Evolutionary conservation across 441 rosid species (phyloP).

Genomic region (Gossypium aridum): DNA sequence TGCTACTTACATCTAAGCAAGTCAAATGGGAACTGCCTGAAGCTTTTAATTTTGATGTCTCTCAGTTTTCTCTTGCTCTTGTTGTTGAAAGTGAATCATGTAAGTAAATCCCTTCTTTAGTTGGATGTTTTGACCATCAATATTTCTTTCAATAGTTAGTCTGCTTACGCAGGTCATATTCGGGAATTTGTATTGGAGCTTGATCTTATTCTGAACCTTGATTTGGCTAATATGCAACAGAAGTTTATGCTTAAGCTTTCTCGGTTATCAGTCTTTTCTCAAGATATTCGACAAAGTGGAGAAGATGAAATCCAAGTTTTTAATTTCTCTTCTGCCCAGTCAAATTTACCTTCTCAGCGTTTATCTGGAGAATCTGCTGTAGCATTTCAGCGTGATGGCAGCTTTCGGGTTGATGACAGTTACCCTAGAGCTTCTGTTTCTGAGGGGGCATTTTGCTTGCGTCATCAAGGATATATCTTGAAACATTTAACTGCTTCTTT

Average conservation of each 20-base stretch:
- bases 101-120: conserved; percentile 29
- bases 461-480: conserved; percentile 53
- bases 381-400: conserved; percentile 29
- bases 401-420: conserved; percentile 34
- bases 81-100: conserved; percentile 56
- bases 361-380: conserved; percentile 31
- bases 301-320: conserved; percentile 47
- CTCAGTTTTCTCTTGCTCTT: conserved; percentile 57
- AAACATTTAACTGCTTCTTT: conserved; percentile 47
- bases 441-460: conserved; percentile 24
- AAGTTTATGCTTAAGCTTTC: conserved; percentile 56
- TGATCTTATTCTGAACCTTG: conserved; percentile 49
- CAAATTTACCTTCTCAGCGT: conserved; percentile 36
- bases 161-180: conserved; percentile 48
- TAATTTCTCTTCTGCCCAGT: conserved; percentile 43
- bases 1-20: conserved; percentile 23
- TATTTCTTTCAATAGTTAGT: conserved; percentile 18
- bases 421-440: conserved; percentile 26
- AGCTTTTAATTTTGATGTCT: conserved; percentile 37
- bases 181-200: conserved; percentile 59
- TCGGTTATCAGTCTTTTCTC: conserved; percentile 62
- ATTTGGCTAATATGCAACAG: conserved; percentile 32
- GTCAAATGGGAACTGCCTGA: conserved; percentile 34
- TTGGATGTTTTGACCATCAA: conserved; percentile 14
- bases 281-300: conserved; percentile 34